These are phyloP conservation scores for Lumnitzera littorea DNA, from an alignment of 345 rosid species.

Conservation along the genomic window DNA sequence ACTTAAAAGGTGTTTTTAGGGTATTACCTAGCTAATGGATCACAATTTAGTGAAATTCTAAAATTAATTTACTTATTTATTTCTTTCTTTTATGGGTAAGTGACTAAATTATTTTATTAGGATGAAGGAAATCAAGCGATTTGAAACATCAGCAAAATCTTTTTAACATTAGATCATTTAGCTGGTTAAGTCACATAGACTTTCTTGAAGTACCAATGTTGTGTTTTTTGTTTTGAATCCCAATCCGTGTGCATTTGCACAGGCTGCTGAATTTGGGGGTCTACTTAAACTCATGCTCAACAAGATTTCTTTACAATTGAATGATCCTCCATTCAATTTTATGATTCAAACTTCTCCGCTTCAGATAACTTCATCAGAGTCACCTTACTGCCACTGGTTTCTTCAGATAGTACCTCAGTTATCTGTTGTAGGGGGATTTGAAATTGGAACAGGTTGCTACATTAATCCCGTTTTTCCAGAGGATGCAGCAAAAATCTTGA, in stretches of 20 bases:
- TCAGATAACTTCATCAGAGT: slow-evolving; percentile 25
- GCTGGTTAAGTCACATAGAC: background rate
- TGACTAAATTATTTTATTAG: too few species aligned
- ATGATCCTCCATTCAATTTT: slow-evolving; percentile 70
- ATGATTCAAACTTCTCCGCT: slow-evolving; percentile 87
- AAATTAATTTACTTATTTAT: too few species aligned
- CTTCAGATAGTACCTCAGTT: slow-evolving; percentile 69
- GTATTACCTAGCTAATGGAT: too few species aligned
- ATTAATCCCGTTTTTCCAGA: slow-evolving; percentile 85
- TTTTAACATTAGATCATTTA: background rate
- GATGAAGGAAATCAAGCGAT: too few species aligned
- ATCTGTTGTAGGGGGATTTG: slow-evolving; percentile 70
- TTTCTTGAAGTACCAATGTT: background rate
- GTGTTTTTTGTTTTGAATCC: background rate
- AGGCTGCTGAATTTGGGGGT: slow-evolving; percentile 77
- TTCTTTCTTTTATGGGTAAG: too few species aligned
- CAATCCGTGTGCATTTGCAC: slow-evolving; percentile 11
- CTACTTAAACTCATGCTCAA: slow-evolving; percentile 60
- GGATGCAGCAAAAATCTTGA: slow-evolving; percentile 70
- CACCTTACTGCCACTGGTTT: slow-evolving; percentile 66
- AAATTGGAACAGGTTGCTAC: slow-evolving; percentile 71
- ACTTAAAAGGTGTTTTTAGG: too few species aligned
- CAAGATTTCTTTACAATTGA: slow-evolving; percentile 51
- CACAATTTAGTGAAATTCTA: too few species aligned
- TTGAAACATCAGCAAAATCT: too few species aligned